These are phyloP conservation scores for Thymus quinquecostatus DNA, from an alignment of 257 asterid species.

Conservation along the genomic window DNA sequence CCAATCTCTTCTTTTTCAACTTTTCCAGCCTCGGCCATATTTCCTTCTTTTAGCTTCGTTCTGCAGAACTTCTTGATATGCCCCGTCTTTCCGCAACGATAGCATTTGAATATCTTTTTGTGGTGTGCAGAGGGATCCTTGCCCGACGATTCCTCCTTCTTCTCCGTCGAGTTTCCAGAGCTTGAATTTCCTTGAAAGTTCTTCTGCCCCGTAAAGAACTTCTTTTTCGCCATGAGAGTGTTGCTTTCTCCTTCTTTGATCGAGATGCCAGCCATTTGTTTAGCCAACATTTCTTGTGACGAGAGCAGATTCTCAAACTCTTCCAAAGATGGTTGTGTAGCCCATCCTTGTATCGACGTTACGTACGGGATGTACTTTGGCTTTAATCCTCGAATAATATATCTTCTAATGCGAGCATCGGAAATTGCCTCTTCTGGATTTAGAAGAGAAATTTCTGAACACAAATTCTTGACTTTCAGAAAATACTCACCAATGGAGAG, in stretches of 20 bases:
- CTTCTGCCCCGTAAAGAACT: no score
- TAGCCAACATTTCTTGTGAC: slow-evolving; percentile 18
- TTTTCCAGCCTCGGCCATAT: neutral
- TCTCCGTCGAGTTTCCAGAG: neutral
- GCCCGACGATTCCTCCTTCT: neutral
- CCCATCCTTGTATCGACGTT: slow-evolving; percentile 24
- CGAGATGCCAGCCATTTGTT: slow-evolving; percentile 20
- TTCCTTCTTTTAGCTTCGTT: no score
- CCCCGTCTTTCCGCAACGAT: slow-evolving; percentile 1
- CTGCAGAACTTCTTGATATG: slow-evolving; percentile 13
- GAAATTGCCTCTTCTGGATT: slow-evolving; percentile 12
- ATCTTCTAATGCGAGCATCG: neutral
- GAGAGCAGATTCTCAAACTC: slow-evolving; percentile 15
- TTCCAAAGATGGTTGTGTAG: slow-evolving; percentile 18
- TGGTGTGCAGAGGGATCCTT: neutral
- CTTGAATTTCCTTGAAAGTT: no score
- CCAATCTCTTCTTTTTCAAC: neutral
- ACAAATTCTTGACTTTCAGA: slow-evolving; percentile 24
- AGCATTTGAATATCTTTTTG: slow-evolving; percentile 10
- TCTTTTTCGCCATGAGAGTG: neutral
- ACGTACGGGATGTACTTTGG: neutral
- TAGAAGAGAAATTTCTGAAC: slow-evolving; percentile 21
- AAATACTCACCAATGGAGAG: slow-evolving; percentile 2
- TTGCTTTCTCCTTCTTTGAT: slow-evolving; percentile 18
- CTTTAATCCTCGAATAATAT: slow-evolving; percentile 16